Evolutionary conservation across 2,329 filamentous ascomycete species (phyloP).

Genomic region (Chaetothyriales sp.): DNA sequence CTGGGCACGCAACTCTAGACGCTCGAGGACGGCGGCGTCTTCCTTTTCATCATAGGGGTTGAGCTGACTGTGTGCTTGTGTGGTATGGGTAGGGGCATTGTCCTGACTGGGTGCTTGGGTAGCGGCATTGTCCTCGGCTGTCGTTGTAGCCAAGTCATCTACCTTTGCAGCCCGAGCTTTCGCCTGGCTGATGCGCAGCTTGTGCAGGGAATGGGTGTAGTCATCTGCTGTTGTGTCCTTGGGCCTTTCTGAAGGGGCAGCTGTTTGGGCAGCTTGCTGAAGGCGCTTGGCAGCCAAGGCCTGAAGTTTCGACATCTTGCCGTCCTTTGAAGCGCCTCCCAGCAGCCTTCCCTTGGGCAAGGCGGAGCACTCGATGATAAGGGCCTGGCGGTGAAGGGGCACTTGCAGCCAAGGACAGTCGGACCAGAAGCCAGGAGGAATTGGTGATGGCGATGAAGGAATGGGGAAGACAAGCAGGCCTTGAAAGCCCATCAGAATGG

Average conservation of each 20-base stretch:
- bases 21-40: neutral
- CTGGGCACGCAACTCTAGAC: conserved; percentile 6
- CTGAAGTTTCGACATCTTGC: conserved; percentile 79
- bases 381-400: conserved; percentile 49
- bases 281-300: conserved; percentile 70
- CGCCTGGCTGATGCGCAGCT: conserved; percentile 18
- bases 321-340: conserved; percentile 56
- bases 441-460: conserved; percentile 13
- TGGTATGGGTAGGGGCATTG: neutral
- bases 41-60: conserved; percentile 9
- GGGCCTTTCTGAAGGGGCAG: neutral
- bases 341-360: conserved; percentile 54
- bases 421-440: conserved; percentile 50
- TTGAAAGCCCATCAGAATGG: neutral
- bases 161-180: neutral
- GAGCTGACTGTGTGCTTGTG: conserved; percentile 2
- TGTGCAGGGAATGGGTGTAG: conserved; percentile 12
- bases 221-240: neutral
- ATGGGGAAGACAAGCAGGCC: neutral
- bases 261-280: neutral
- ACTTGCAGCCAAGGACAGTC: conserved; percentile 78
- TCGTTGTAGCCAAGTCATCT: neutral
- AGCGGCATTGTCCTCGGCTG: neutral
- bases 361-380: conserved; percentile 48
- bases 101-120: conserved; percentile 3